These are phyloP conservation scores for Sarocladiaceae sp. DNA, from an alignment of 2,329 filamentous ascomycete genomes.

Conservation along the genomic window DNA sequence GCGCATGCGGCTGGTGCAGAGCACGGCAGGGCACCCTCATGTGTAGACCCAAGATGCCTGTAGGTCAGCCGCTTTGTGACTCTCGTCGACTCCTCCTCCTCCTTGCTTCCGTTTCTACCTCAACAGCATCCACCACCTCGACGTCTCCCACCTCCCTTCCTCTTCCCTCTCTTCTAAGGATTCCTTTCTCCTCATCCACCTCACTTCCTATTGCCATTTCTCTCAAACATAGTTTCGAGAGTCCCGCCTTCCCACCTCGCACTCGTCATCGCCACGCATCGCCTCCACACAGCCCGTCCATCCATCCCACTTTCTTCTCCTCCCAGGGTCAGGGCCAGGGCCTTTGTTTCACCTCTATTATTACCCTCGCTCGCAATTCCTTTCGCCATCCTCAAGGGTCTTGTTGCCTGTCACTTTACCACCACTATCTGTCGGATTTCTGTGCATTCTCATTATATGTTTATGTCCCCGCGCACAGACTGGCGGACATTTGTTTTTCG, in stretches of 20 bases:
- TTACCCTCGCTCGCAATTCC: slow-evolving; percentile 4
- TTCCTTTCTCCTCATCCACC: neutral
- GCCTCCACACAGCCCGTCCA: slow-evolving; percentile 1
- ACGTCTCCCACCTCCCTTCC: neutral
- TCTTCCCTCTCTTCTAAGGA: neutral
- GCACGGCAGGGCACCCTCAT: neutral
- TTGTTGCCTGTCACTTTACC: neutral
- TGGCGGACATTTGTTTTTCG: neutral
- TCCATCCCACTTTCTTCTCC: slow-evolving; percentile 7
- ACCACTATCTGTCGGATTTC: neutral
- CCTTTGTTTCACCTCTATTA: slow-evolving; percentile 8
- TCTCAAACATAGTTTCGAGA: no score
- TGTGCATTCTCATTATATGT: neutral
- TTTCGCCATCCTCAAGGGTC: neutral
- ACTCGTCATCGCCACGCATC: slow-evolving; percentile 4
- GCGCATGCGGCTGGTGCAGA: neutral
- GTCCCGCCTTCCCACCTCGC: neutral
- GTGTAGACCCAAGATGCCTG: no score
- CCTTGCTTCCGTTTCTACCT: neutral
- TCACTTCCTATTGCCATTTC: neutral
- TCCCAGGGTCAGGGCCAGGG: neutral
- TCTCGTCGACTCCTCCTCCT: neutral
- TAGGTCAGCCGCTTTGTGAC: no score
- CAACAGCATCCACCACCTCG: neutral
- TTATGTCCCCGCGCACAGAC: neutral